Conservation (phyloP, 75 land plant species). For the Chamaecyparis obtusa region DNA sequence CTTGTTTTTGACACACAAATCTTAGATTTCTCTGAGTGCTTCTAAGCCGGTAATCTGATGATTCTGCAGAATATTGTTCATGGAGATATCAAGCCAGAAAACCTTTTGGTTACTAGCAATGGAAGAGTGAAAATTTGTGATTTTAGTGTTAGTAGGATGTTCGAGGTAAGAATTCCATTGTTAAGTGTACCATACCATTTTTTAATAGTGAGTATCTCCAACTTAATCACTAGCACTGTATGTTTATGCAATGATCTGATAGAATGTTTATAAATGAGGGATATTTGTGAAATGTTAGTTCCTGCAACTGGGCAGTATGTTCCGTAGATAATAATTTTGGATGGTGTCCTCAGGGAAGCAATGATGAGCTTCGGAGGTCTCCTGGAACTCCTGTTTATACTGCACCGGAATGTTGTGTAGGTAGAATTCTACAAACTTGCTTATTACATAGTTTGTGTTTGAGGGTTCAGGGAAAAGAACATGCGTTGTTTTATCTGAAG, state of each 20-base stretch:
- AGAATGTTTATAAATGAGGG: neutral
- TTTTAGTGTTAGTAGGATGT: conserved; percentile 42
- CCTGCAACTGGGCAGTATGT: neutral
- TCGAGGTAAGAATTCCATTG: conserved; percentile 30
- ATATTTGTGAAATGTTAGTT: conserved; percentile 1
- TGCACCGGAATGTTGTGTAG: conserved; percentile 50
- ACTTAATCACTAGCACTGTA: neutral
- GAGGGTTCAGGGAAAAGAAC: neutral
- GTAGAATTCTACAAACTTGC: conserved; percentile 17
- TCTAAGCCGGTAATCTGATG: neutral
- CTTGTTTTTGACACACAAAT: neutral
- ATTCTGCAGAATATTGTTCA: conserved; percentile 40
- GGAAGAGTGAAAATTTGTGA: conserved; percentile 45
- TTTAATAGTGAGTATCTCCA: neutral
- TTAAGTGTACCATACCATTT: neutral
- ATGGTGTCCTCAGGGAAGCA: conserved; percentile 21
- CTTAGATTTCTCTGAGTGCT: neutral
- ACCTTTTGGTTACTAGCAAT: conserved; percentile 38
- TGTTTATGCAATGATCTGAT: neutral
- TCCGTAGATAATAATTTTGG: neutral
- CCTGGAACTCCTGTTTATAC: conserved; percentile 53
- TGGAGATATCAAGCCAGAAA: conserved; percentile 57
- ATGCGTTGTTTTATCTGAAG: neutral
- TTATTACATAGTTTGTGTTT: neutral
- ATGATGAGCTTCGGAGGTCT: conserved; percentile 43